Conservation (phyloP, 495 filamentous ascomycete species). For the Darksidea phi region DNA sequence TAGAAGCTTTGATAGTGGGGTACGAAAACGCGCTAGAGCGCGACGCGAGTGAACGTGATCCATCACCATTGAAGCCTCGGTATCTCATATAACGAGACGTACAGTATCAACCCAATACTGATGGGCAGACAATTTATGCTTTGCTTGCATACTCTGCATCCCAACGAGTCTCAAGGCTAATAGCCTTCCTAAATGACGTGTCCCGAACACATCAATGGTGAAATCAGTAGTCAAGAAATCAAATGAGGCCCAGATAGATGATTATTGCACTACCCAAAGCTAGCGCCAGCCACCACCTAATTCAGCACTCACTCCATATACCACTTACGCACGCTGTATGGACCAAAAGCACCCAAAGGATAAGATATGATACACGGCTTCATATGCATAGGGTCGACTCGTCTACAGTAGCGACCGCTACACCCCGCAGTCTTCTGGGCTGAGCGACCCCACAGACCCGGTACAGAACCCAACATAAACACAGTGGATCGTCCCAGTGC, state of each 20-base stretch:
- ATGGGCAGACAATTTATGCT: too few species aligned
- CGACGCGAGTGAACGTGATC: conserved; percentile 14
- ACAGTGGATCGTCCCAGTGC: background rate
- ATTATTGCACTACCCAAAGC: too few species aligned
- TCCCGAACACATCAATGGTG: too few species aligned
- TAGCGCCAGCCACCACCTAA: background rate
- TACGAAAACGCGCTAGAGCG: background rate
- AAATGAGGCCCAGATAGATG: too few species aligned
- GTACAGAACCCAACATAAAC: background rate
- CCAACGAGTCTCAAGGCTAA: too few species aligned
- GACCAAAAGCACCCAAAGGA: background rate
- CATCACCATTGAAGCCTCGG: background rate
- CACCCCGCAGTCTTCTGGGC: background rate
- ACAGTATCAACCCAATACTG: too few species aligned
- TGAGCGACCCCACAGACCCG: too few species aligned
- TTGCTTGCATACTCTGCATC: too few species aligned
- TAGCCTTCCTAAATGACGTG: too few species aligned
- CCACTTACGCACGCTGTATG: too few species aligned
- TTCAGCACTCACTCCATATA: background rate
- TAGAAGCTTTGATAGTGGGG: background rate
- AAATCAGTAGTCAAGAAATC: too few species aligned
- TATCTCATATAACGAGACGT: too few species aligned
- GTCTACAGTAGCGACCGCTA: background rate
- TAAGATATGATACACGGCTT: conserved; percentile 19
- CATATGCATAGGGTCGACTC: background rate